These are phyloP conservation scores for Delonix regia DNA, from an alignment of 306 rosid genomes.

Conservation along the genomic window DNA sequence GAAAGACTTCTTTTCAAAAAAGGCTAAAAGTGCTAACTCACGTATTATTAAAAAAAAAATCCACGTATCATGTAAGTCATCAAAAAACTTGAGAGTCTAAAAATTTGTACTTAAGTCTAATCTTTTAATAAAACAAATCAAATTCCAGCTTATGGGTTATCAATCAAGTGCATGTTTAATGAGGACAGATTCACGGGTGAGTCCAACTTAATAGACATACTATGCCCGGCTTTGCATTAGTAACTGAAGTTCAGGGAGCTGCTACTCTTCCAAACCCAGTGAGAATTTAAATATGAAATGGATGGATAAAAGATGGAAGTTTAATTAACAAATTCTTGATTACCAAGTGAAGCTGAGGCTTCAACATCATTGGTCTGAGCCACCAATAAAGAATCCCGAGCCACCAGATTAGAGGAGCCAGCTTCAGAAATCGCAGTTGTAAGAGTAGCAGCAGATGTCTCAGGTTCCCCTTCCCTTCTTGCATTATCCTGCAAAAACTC, in stretches of 20 bases:
- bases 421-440: slow-evolving; percentile 39
- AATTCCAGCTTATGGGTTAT: background rate
- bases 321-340: slow-evolving; percentile 32
- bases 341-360: slow-evolving; percentile 18
- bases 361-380: slow-evolving; percentile 35
- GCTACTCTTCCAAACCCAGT: background rate
- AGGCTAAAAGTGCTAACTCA: too few species aligned
- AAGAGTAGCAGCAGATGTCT: slow-evolving; percentile 33
- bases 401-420: slow-evolving; percentile 26
- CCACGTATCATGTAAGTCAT: too few species aligned
- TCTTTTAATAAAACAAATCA: background rate
- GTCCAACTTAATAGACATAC: slow-evolving; percentile 1
- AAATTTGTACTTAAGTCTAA: background rate
- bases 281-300: background rate
- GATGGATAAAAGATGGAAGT: background rate
- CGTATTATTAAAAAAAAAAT: too few species aligned
- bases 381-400: background rate
- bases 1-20: too few species aligned
- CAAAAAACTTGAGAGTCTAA: background rate
- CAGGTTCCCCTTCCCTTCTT: slow-evolving; percentile 21
- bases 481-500: slow-evolving; percentile 33
- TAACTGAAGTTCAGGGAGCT: background rate
- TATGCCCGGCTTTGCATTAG: slow-evolving; percentile 2
- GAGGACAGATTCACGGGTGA: background rate
- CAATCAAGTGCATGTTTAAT: background rate